Percentiles rank a stretch among this genome's conserved stretches.
Conservation (phyloP, 2,329 filamentous ascomycete species). For the Chrysoporthe cubensis region DNA sequence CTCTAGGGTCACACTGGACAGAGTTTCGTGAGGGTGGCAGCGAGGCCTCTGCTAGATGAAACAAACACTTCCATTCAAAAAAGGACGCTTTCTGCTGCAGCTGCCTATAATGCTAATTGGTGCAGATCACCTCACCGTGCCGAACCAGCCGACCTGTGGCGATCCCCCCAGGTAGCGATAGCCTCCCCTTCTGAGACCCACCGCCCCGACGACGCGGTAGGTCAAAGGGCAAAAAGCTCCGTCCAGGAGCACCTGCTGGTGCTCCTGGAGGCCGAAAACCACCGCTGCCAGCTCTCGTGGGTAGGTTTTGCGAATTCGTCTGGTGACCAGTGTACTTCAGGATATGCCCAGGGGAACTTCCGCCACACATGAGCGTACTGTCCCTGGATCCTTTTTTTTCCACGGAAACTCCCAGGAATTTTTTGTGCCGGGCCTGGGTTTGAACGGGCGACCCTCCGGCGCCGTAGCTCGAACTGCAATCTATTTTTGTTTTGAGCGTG, state of each 20-base stretch:
- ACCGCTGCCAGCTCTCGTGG: background rate
- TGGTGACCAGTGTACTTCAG: background rate
- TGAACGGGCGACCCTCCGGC: background rate
- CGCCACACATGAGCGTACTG: conserved; percentile 1
- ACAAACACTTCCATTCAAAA: background rate
- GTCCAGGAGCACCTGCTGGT: background rate
- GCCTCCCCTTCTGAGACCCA: too few species aligned
- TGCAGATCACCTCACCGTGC: background rate
- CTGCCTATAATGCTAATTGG: background rate
- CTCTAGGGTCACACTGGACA: too few species aligned
- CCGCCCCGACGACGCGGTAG: too few species aligned
- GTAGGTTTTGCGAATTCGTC: background rate
- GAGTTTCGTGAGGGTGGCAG: too few species aligned
- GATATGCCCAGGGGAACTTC: background rate
- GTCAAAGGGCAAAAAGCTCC: background rate
- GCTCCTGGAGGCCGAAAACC: background rate
- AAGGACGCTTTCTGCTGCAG: background rate
- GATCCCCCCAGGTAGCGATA: background rate
- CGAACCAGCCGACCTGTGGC: too few species aligned
- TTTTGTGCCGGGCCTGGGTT: background rate
- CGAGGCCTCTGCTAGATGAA: too few species aligned
- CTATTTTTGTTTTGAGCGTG: background rate
- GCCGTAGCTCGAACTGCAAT: background rate
- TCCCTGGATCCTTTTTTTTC: background rate
- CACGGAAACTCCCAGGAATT: too few species aligned